These are phyloP conservation scores for Ganoderma resinaceum DNA, from an alignment of 1,284 basidiomycete species.

Conservation along the genomic window DNA sequence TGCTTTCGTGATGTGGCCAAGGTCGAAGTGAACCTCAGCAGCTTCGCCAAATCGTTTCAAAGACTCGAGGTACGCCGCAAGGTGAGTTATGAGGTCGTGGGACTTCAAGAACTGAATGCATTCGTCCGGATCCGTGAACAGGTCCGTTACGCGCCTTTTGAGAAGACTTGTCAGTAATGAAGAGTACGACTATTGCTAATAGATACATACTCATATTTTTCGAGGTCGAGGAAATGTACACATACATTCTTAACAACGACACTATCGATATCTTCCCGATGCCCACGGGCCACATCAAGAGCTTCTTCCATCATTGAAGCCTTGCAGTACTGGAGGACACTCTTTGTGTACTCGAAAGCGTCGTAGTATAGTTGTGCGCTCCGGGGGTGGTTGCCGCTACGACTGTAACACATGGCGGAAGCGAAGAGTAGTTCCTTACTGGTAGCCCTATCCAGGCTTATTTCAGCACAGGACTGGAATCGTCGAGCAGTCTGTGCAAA, in stretches of 20 bases:
- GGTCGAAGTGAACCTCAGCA: conserved; percentile 57
- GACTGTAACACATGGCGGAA: conserved; percentile 37
- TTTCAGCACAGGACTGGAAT: background rate
- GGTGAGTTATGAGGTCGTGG: conserved; percentile 56
- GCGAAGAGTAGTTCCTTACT: background rate
- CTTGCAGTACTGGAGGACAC: conserved; percentile 42
- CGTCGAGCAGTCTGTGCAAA: conserved; percentile 49
- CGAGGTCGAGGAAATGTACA: background rate
- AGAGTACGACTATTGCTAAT: background rate
- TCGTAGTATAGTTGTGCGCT: conserved; percentile 49
- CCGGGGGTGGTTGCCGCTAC: conserved; percentile 45
- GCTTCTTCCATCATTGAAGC: background rate
- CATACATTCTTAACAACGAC: background rate
- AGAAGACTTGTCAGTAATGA: background rate
- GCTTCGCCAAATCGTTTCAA: conserved; percentile 54
- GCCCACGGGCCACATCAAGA: background rate
- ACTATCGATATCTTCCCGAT: background rate
- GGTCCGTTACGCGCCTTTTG: conserved; percentile 43
- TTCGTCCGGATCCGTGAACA: conserved; percentile 49
- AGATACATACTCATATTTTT: background rate
- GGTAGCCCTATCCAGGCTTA: background rate
- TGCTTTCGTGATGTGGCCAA: conserved; percentile 54
- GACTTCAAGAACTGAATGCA: conserved; percentile 59
- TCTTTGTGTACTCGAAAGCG: conserved; percentile 52
- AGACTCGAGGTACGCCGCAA: conserved; percentile 51